Percentiles rank a stretch among this genome's conserved stretches.
Conservation (phyloP, 2,329 filamentous ascomycete species). For the Scopulariopsis brevicaulis region DNA sequence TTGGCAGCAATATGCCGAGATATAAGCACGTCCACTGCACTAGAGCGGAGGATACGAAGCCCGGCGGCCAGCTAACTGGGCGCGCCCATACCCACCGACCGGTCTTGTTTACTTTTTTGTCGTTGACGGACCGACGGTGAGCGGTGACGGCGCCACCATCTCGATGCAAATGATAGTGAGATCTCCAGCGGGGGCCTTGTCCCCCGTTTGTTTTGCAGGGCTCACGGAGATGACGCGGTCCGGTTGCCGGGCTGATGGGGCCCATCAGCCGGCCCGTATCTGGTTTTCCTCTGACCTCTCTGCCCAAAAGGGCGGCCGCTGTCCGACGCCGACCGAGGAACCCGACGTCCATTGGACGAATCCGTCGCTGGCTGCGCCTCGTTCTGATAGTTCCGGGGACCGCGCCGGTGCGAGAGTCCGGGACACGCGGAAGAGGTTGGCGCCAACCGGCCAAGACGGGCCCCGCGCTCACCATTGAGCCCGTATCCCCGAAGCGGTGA, state of each 20-base stretch:
- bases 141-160: too few relatives aligned
- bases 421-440: too few relatives aligned
- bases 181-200: neutral
- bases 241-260: neutral
- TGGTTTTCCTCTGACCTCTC: neutral
- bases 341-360: neutral
- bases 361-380: neutral
- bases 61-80: too few relatives aligned
- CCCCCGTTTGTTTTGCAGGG: neutral
- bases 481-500: neutral
- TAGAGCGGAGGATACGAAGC: neutral
- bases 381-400: neutral
- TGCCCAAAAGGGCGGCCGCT: neutral
- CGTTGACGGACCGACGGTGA: too few relatives aligned
- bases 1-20: neutral
- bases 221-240: neutral
- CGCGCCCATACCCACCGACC: too few relatives aligned
- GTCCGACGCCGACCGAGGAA: neutral
- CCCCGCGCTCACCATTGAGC: too few relatives aligned
- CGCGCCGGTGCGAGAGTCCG: too few relatives aligned
- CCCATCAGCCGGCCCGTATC: neutral
- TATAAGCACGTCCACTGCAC: neutral
- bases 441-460: neutral
- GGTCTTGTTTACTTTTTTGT: neutral
- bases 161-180: too few relatives aligned